Evolutionary conservation across 1,284 basidiomycete species (phyloP), one percentile per base, ranked within the genome.

Genomic region (Microbotryomycetes sp.): DNA sequence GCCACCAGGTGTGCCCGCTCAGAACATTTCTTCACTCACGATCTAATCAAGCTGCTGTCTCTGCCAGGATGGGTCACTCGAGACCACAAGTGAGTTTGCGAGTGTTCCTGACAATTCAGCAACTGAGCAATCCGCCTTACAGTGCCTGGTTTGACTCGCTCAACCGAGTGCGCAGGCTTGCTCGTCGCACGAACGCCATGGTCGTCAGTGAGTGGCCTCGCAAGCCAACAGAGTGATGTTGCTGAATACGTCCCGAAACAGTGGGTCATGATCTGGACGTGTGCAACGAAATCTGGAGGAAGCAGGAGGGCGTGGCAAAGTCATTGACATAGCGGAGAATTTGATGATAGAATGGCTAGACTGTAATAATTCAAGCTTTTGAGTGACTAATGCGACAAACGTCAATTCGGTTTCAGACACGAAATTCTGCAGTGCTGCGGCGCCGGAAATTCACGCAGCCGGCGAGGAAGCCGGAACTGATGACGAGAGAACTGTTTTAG

Each of bases 11-110:
- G 11, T 28, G 21, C 56, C 31, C 57, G 48, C 26, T 7, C 5
- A 7, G 5, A 9, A 16, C 24, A 11, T 51, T 51, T 6, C 30
- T 21, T 29, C 26, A 51, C 49, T 51, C 6, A 7, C 24, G 16
- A 28, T 5, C 6, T 11, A 13, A n/a, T 29, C n/a, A 15, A 24
- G 23, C 27, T 5, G 27, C 24, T 7, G 24, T 55, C 59, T 41
- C 54, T 57, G 27, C 61, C 59, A 53, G 62, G 62, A 5, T 64
- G 59, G 58, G 57, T 64, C 21, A 58, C 62, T 48, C 58, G 62
- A 23, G 62, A 64, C 45, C 62, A 64, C 48, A 51, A 58, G 46
- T 58, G 16, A 35, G 56, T 30, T 21, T 23, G 21, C 31, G n/a
- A 11, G 5, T 16, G 15, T 23, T 7, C 11, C 24, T 16, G 31